Evolutionary conservation across 208 protist genomes (phyloP).

Genomic region (Phytomonas francai): DNA sequence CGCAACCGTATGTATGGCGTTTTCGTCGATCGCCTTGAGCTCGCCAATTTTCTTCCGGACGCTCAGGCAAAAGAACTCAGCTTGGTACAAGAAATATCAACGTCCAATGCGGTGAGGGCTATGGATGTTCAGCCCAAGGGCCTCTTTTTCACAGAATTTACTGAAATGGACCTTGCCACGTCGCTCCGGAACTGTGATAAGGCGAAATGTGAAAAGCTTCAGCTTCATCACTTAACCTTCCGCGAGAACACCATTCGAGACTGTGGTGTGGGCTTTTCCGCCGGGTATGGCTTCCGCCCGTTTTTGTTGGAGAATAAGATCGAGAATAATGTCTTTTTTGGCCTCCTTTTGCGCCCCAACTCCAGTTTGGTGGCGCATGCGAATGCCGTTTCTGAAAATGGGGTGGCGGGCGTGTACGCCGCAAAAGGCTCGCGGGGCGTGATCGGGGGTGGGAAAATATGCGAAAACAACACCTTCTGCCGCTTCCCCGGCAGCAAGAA

Average conservation of each 20-base stretch:
- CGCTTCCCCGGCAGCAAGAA: slow-evolving; percentile 29
- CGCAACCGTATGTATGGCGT: slow-evolving; percentile 77
- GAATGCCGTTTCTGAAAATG: slow-evolving; percentile 61
- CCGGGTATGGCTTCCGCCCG: slow-evolving; percentile 61
- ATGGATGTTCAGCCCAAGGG: too few relatives aligned
- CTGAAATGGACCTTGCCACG: slow-evolving; percentile 41
- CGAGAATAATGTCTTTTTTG: slow-evolving; percentile 72
- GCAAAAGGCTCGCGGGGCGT: slow-evolving; percentile 56
- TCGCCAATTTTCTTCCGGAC: slow-evolving; percentile 36
- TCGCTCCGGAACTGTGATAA: slow-evolving; percentile 31
- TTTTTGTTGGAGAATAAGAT: slow-evolving; percentile 68
- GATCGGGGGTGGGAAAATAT: slow-evolving; percentile 33
- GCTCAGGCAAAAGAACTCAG: slow-evolving; percentile 13
- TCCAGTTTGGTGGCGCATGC: slow-evolving; percentile 47
- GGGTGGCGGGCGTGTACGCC: slow-evolving; percentile 66
- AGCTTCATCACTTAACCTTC: slow-evolving; percentile 62
- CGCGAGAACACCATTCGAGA: slow-evolving; percentile 61
- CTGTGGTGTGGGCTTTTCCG: slow-evolving; percentile 65
- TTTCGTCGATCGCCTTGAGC: slow-evolving; percentile 70
- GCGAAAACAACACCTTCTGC: slow-evolving; percentile 66
- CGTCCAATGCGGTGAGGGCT: too few relatives aligned
- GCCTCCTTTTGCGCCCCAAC: slow-evolving; percentile 63
- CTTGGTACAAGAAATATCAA: background rate
- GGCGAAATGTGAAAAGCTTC: slow-evolving; percentile 39
- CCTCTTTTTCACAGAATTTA: too few relatives aligned